Evolutionary conservation across 1,284 basidiomycete species (phyloP).

Genomic region (Tilletia walkeri): DNA sequence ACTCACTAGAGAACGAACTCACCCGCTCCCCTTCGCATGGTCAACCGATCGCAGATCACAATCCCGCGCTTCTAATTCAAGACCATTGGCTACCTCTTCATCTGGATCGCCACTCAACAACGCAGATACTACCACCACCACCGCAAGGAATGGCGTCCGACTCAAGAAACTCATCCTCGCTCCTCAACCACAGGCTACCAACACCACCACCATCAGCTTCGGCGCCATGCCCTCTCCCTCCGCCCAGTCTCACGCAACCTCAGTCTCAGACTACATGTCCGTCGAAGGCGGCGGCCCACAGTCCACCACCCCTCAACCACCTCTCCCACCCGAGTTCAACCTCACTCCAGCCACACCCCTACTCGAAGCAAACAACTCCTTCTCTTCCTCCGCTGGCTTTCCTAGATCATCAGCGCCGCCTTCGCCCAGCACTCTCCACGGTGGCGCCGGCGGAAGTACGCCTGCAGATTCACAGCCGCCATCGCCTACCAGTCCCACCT

Average conservation of each 20-base stretch:
- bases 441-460: too few relatives aligned
- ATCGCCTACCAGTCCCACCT: background rate
- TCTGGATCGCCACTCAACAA: background rate
- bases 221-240: background rate
- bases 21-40: constrained; percentile 11
- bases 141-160: background rate
- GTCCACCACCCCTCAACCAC: background rate
- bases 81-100: too few relatives aligned
- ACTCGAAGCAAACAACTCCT: background rate
- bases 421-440: too few relatives aligned
- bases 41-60: background rate
- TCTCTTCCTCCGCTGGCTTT: too few relatives aligned
- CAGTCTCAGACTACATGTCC: constrained; percentile 4
- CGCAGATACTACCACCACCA: constrained; percentile 1
- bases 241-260: constrained; percentile 1
- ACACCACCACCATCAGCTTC: background rate
- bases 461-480: too few relatives aligned
- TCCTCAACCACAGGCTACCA: background rate
- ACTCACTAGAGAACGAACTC: constrained; percentile 38
- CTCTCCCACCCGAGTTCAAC: constrained; percentile 1
- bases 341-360: background rate
- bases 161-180: background rate
- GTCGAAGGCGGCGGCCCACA: background rate
- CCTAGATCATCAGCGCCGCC: too few relatives aligned
- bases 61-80: constrained; percentile 13